A percentile compares a stretch with the other conserved stretches of the same genome.
Conservation (phyloP, 1,284 basidiomycete genomes). For the Mycena sp. region DNA sequence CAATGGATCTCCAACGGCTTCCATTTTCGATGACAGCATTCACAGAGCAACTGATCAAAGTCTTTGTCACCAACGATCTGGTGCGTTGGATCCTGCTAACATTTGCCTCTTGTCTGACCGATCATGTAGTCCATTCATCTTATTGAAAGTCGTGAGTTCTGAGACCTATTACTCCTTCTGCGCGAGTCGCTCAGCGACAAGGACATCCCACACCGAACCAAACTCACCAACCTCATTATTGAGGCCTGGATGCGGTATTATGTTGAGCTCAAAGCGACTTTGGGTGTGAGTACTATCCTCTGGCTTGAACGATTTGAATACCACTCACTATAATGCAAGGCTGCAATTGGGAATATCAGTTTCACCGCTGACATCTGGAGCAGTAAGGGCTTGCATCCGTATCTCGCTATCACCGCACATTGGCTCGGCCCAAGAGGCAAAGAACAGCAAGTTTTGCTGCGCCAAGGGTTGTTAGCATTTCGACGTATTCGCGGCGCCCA, state of each 20-base stretch:
- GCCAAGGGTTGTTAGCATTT: slow-evolving; percentile 27
- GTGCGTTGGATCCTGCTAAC: slow-evolving; percentile 15
- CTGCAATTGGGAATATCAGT: slow-evolving; percentile 17
- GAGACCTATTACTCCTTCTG: slow-evolving; percentile 26
- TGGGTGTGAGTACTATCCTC: slow-evolving; percentile 15
- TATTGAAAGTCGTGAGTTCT: slow-evolving; percentile 28
- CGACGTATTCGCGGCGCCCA: slow-evolving; percentile 27
- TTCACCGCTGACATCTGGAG: slow-evolving; percentile 32
- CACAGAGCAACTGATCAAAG: slow-evolving; percentile 8
- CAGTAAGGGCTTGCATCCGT: slow-evolving; percentile 15
- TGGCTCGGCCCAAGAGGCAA: slow-evolving; percentile 18
- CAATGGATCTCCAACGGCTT: slow-evolving; percentile 3
- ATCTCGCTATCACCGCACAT: slow-evolving; percentile 28
- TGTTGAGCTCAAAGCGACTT: slow-evolving; percentile 15
- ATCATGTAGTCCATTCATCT: slow-evolving; percentile 26
- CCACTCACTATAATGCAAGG: neutral
- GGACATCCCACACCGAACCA: slow-evolving; percentile 30
- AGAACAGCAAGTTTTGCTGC: slow-evolving; percentile 14
- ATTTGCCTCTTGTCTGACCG: slow-evolving; percentile 2
- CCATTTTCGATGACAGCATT: slow-evolving; percentile 4
- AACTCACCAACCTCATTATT: slow-evolving; percentile 22
- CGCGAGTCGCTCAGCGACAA: slow-evolving; percentile 18
- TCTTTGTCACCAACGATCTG: slow-evolving; percentile 30
- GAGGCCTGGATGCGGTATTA: slow-evolving; percentile 24
- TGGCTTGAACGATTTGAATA: neutral